Evolutionary conservation across 192 early-diverging fungal species (phyloP), one percentile per base, ranked within the genome.

Genomic region (Coemansia sp.): DNA sequence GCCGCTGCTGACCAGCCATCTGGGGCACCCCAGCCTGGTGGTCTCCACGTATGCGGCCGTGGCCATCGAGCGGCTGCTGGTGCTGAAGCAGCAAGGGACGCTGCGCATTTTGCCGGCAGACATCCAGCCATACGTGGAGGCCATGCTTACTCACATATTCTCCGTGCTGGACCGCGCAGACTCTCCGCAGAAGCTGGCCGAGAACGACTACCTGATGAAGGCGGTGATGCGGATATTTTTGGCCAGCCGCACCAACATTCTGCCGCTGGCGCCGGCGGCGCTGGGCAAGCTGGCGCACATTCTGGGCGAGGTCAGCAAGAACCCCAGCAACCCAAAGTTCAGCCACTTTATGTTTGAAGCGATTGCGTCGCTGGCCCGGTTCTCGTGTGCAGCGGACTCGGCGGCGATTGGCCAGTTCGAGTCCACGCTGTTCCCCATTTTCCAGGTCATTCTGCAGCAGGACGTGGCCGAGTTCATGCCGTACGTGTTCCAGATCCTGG

Each of bases 281-380:
- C 82, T 96, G 62, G 76, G 39, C 34, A 83, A 88, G 41, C 67
- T 97, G 60, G 93, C 87, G 1, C 73, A 68, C 16, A 90, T 97
- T 45, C 81, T 97, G 57, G 79, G 78, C 12, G 81, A 87, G 46
- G 89, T 99, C 8, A 88, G 88, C 73, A 85, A 87, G 62, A 99
- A 99, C 69, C 97, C 97, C 28, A 91, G 89, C 71, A 98, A 99
- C 72, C 95, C 97, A 1, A 87, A 84, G 34, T 99, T 99, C 87
- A 98, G 90, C 69, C 95, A 99, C 76, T 99, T 86, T 73, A 71
- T 90, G 43, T 99, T 99, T 68, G 97, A 99, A 70, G 83, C 90
- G 16, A 79, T 99, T 51, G 92, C 87, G 12, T 86, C 90, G 18
- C 69, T 98, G 63, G 90, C 62, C 36, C 89, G 92, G 57, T 93